phyloP scores from a whole-genome alignment of 1,284 basidiomycete species.

The Cutaneotrichosporon sp. region DNA sequence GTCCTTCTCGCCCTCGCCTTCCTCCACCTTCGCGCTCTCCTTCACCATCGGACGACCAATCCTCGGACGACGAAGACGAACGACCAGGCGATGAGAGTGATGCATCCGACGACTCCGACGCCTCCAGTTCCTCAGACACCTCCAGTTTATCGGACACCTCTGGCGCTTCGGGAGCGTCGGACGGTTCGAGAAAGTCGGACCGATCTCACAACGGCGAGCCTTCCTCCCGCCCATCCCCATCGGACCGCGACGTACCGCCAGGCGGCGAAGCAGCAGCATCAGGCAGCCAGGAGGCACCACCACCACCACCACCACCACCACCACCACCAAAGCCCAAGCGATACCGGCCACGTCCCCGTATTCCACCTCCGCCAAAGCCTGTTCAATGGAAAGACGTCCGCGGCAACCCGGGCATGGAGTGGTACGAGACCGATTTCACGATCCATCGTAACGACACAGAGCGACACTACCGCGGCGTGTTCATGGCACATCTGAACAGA shows the following conservation, averaged over 20 bases:
- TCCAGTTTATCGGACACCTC: too few relatives aligned
- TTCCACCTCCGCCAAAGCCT: not conserved
- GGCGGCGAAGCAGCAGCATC: not conserved
- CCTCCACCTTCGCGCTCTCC: not conserved
- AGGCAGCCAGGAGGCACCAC: too few relatives aligned
- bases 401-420: not conserved
- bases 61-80: not conserved
- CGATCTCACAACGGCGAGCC: too few relatives aligned
- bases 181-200: too few relatives aligned
- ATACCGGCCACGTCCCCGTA: not conserved
- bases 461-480: not conserved
- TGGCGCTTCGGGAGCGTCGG: too few relatives aligned
- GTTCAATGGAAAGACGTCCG: not conserved
- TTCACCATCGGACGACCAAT: too few relatives aligned
- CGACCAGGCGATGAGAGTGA: not conserved
- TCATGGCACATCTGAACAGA: not conserved
- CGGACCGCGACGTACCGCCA: too few relatives aligned
- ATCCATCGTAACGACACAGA: constrained; percentile 4
- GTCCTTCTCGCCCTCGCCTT: constrained; percentile 8
- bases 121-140: too few relatives aligned
- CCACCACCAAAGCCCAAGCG: too few relatives aligned
- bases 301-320: too few relatives aligned
- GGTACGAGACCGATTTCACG: constrained; percentile 18
- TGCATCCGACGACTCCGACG: not conserved
- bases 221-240: too few relatives aligned